Evolutionary conservation across 768 basidiomycete species (phyloP).

Genomic region (Lyophyllum semitale): DNA sequence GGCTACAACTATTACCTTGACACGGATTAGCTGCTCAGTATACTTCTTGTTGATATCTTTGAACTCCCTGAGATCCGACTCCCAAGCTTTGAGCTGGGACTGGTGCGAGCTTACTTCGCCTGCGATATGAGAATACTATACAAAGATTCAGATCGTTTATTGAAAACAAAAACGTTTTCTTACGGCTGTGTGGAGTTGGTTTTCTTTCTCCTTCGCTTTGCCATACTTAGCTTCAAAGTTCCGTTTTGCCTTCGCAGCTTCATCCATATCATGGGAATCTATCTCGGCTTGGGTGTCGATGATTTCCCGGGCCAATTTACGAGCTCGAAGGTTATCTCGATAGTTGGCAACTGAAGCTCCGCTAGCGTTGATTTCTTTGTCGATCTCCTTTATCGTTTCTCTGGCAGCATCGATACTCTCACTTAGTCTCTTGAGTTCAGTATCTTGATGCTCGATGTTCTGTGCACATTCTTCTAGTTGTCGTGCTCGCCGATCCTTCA

Average conservation of each 20-base stretch:
- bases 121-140: conserved; percentile 79
- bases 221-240: conserved; percentile 84
- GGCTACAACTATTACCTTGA: conserved; percentile 64
- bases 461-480: conserved; percentile 60
- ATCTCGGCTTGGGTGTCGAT: conserved; percentile 69
- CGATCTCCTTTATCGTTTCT: conserved; percentile 54
- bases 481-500: conserved; percentile 65
- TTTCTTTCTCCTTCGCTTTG: conserved; percentile 71
- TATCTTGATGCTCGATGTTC: conserved; percentile 47
- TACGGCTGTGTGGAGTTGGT: conserved; percentile 70
- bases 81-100: conserved; percentile 63
- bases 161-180: conserved; percentile 14
- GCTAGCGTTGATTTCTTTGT: conserved; percentile 79
- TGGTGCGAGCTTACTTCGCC: conserved; percentile 81
- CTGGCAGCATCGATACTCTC: conserved; percentile 40
- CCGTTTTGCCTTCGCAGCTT: conserved; percentile 78
- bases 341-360: conserved; percentile 69
- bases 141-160: conserved; percentile 3
- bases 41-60: conserved; percentile 85
- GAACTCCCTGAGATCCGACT: conserved; percentile 80
- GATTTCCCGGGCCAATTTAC: conserved; percentile 69
- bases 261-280: conserved; percentile 78
- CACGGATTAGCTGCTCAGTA: conserved; percentile 88
- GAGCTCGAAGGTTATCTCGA: conserved; percentile 81
- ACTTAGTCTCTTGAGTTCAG: conserved; percentile 37